These are phyloP conservation scores for Croton laevigatus DNA, from an alignment of 441 rosid species.

Conservation along the genomic window DNA sequence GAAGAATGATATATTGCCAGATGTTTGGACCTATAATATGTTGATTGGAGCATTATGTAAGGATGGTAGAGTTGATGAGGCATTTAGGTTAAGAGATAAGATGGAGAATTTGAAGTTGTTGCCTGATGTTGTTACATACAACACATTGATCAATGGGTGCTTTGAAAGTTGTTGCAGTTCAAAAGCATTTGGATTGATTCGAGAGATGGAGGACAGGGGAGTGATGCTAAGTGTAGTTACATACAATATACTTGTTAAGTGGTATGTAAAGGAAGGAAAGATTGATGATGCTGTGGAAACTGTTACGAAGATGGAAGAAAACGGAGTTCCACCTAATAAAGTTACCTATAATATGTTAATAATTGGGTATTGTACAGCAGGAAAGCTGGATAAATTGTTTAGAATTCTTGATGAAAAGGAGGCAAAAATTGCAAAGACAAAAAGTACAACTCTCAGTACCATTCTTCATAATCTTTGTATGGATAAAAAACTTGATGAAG, in stretches of 20 bases:
- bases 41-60: conserved; percentile 64
- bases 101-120: conserved; percentile 57
- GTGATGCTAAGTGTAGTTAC: conserved; percentile 56
- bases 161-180: conserved; percentile 39
- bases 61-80: conserved; percentile 55
- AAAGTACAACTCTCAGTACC: conserved; percentile 62
- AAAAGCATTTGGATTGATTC: conserved; percentile 54
- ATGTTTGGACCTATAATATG: conserved; percentile 68
- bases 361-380: conserved; percentile 56
- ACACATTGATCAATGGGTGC: conserved; percentile 72
- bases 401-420: conserved; percentile 72
- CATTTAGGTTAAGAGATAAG: conserved; percentile 52
- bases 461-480: conserved; percentile 58
- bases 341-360: conserved; percentile 75
- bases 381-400: conserved; percentile 60
- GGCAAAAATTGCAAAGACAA: conserved; percentile 65
- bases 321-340: conserved; percentile 56
- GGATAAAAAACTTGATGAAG: conserved; percentile 60
- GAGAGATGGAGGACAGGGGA: conserved; percentile 64
- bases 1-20: conserved; percentile 48
- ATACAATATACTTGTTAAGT: conserved; percentile 59
- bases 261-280: conserved; percentile 70
- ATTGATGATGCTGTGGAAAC: conserved; percentile 55
- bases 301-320: conserved; percentile 52
- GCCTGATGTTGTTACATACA: conserved; percentile 80